Conservation (phyloP, 495 filamentous ascomycete species). For the Achaetomiella virescens region DNA sequence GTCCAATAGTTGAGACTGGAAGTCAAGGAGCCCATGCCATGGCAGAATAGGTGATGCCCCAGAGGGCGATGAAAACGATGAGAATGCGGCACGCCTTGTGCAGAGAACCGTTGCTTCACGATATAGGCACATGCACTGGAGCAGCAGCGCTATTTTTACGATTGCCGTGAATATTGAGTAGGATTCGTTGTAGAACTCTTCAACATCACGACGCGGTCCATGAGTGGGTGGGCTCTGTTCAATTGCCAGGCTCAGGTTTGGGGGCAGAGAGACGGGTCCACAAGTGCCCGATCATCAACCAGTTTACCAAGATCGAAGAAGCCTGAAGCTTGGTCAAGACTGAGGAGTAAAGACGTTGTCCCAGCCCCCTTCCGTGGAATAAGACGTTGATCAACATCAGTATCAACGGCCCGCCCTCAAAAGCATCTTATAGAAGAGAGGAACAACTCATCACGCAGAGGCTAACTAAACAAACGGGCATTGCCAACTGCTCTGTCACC, state of each 20-base stretch:
- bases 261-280: constrained; percentile 3
- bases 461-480: constrained; percentile 7
- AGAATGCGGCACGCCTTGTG: constrained; percentile 16
- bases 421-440: not conserved
- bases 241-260: not conserved
- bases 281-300: too few species aligned
- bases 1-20: constrained; percentile 25
- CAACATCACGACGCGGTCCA: not conserved
- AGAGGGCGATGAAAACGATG: constrained; percentile 23
- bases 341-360: constrained; percentile 22
- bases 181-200: constrained; percentile 27
- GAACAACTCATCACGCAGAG: constrained; percentile 11
- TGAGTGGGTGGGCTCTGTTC: not conserved
- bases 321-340: constrained; percentile 9
- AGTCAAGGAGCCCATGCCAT: constrained; percentile 33
- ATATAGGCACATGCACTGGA: constrained; percentile 34
- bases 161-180: constrained; percentile 27
- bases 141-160: constrained; percentile 32
- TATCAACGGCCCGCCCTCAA: not conserved
- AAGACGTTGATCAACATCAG: too few species aligned
- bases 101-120: constrained; percentile 13
- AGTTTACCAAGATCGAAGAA: constrained; percentile 3
- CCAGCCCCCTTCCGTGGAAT: constrained; percentile 20
- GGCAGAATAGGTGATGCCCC: constrained; percentile 27
- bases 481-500: not conserved